These are phyloP conservation scores for Leccinum uliginosum DNA, from an alignment of 768 basidiomycete genomes.

Conservation along the genomic window DNA sequence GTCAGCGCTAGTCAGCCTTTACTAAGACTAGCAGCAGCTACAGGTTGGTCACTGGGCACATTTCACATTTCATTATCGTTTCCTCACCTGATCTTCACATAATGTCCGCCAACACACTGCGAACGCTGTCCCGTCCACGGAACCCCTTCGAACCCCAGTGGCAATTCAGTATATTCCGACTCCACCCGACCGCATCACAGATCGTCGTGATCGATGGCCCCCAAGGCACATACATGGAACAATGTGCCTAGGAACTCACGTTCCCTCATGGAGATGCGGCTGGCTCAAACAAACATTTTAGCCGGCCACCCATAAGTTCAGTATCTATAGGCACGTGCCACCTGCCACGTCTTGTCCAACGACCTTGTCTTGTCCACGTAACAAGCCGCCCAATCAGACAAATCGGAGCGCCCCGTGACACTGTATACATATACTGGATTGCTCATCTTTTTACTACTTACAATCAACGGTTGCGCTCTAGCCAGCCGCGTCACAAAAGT, in stretches of 20 bases:
- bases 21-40: too few species aligned
- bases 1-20: too few species aligned
- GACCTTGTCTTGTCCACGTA: not conserved
- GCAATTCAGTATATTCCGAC: constrained; percentile 4
- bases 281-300: constrained; percentile 1
- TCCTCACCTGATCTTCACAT: constrained; percentile 4
- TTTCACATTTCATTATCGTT: constrained; percentile 12
- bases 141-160: constrained; percentile 1
- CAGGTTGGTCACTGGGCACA: not conserved
- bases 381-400: not conserved
- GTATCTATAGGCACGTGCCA: not conserved
- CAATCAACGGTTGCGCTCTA: not conserved
- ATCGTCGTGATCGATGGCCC: constrained; percentile 11
- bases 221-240: constrained; percentile 9
- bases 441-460: not conserved
- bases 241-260: not conserved
- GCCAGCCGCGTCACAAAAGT: not conserved
- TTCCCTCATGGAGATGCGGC: not conserved
- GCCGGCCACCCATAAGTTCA: not conserved
- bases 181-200: constrained; percentile 9
- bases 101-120: constrained; percentile 1
- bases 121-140: not conserved
- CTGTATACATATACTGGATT: not conserved
- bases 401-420: constrained; percentile 10
- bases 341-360: not conserved